Base-by-base conservation (phyloP, 805 yeast genomes). In the Candida anglica region DNA sequence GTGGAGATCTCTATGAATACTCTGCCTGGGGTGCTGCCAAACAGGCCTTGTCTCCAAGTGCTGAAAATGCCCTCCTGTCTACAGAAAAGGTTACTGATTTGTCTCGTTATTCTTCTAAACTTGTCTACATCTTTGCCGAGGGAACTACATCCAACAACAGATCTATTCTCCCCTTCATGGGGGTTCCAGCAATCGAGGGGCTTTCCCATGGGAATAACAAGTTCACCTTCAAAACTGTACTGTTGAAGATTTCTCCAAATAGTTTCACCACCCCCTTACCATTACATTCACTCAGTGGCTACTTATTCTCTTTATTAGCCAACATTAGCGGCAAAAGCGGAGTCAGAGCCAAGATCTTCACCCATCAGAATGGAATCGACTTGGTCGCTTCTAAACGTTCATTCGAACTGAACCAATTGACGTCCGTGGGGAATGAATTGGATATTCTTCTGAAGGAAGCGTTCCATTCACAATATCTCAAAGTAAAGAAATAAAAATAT, bases 71-170 rank as follows among this genome's bases (percentile, higher is more conserved):
- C 23, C 9, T 21, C 11, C 23, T 21, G 23, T 14, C 32, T 15
- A 14, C 32, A 4, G 30, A 33, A 36, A 31, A 27, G 24, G 38
- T 56, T 8, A 37, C 39, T 8, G 57, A 53, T 25, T 36, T 60
- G 15, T 28, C 45, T 1, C 43, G 52, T 19, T 47, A 57, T 15
- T 51, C 54, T 3, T 63, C 67, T n/a, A 69, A 71, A 27, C 60
- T 51, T 67, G 66, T 77, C 3, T 79, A 71, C 33, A 44, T 83
- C 15, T 77, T 87, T 38, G 68, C 81, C 3, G 97, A 88, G 50
- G 95, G 95, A 0, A 85, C 95, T 0, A 71, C 95, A 0, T 77
- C 95, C 0, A 91, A 89, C 52, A 93, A 94, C 32, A 79, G 79
- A 41, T 79, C 88, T 0, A 51, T 89, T 1, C 66, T 89, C 40